Evolutionary conservation across 306 rosid genomes (phyloP).

Genomic region (Sicyos edulis): DNA sequence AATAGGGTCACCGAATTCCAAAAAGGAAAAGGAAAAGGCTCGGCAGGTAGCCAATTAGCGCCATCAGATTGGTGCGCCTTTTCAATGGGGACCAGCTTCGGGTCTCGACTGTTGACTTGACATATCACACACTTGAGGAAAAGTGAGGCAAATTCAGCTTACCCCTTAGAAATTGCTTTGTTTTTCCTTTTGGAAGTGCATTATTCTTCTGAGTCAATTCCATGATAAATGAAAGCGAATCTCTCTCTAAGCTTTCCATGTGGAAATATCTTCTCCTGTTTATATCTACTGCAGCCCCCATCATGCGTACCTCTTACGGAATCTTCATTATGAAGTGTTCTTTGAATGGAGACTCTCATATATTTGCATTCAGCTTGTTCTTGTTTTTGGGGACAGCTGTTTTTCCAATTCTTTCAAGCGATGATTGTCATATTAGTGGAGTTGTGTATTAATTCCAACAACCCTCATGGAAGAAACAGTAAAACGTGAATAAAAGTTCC

Average conservation of each 20-base stretch:
- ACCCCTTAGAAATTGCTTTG: background rate
- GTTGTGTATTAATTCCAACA: background rate
- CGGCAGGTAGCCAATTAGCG: constrained; percentile 35
- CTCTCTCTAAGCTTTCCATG: background rate
- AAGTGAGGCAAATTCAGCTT: constrained; percentile 4
- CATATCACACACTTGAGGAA: constrained; percentile 21
- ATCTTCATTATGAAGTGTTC: constrained; percentile 13
- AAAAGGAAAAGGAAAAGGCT: constrained; percentile 20
- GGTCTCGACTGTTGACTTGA: constrained; percentile 40
- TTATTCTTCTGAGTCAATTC: constrained; percentile 7
- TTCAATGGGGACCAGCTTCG: constrained; percentile 21
- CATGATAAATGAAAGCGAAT: constrained; percentile 3
- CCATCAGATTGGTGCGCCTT: constrained; percentile 34
- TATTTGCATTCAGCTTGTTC: constrained; percentile 5
- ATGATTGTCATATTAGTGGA: constrained; percentile 2
- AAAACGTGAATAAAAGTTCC: background rate
- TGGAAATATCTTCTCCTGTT: background rate
- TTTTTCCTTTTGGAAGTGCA: background rate
- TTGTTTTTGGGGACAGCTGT: background rate
- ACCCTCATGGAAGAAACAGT: background rate
- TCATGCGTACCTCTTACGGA: constrained; percentile 4
- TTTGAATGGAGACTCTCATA: background rate
- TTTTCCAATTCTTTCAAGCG: constrained; percentile 1
- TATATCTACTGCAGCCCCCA: background rate
- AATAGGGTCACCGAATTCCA: constrained; percentile 18